phyloP scores from a whole-genome alignment of 2,329 filamentous ascomycete genomes.

The Lachnellula subtilissima region DNA sequence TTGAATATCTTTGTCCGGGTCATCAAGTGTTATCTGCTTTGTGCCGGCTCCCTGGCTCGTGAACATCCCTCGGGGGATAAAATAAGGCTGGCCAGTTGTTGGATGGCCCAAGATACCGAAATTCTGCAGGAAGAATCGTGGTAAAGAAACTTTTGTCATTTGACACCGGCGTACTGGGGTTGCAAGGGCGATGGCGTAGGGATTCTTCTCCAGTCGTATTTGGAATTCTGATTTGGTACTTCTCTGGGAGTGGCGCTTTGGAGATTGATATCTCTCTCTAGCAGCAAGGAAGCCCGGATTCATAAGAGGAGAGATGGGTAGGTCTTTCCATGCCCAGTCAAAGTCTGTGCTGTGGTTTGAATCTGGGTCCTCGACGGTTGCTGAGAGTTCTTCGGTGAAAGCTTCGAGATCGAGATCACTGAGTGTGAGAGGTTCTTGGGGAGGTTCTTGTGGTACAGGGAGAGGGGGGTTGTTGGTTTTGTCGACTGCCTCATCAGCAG shows the following conservation, averaged over 20 bases:
- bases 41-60: not conserved
- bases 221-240: slow-evolving; percentile 45
- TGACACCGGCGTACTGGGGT: slow-evolving; percentile 54
- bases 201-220: slow-evolving; percentile 54
- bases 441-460: too few relatives aligned
- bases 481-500: too few relatives aligned
- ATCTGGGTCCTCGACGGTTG: not conserved
- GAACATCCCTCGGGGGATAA: slow-evolving; percentile 42
- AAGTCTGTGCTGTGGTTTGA: not conserved
- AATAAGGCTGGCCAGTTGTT: slow-evolving; percentile 48
- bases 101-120: slow-evolving; percentile 55
- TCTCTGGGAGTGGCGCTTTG: slow-evolving; percentile 24
- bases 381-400: not conserved
- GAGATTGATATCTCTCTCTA: slow-evolving; percentile 25
- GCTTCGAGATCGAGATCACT: not conserved
- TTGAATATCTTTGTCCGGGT: not conserved
- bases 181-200: slow-evolving; percentile 60
- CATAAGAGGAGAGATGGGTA: slow-evolving; percentile 46
- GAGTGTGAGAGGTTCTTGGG: too few relatives aligned
- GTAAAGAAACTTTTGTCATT: slow-evolving; percentile 45
- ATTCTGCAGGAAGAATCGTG: slow-evolving; percentile 58
- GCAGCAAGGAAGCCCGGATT: slow-evolving; percentile 38
- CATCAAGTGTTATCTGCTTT: not conserved
- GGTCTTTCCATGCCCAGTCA: slow-evolving; percentile 9
- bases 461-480: not conserved